Evolutionary conservation across 192 early-diverging fungal genomes (phyloP), one percentile per base, ranked within the genome.

Genomic region (Rhizophagus clarus): DNA sequence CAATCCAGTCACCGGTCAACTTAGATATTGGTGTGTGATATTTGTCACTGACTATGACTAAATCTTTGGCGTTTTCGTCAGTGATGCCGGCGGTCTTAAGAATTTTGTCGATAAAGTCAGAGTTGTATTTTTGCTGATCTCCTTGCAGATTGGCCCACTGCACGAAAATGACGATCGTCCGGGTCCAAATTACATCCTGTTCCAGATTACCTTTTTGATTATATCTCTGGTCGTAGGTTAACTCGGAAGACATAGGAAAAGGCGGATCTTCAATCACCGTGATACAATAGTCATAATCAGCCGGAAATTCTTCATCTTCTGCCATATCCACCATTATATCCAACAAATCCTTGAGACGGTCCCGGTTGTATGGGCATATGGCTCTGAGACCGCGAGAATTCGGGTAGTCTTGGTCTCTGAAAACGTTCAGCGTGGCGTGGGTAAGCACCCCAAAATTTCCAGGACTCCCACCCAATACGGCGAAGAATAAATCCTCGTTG

Each of bases 401-500:
- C 1, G 77, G 77, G 63, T 84, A 22, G 62, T 82, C 83, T 29
- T 81, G 61, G 29, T 84, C 83, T 32, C 45, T 37, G 42, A 60
- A 72, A 10, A 82, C 74, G 24, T 31, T 56, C 26, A 82, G 32
- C 1, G 80, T 82, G n/a, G 80, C 78, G 49, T 84, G 40, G 4
- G 83, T 84, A 31, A 83, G 2, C 68, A 81, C 83, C n/a, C 83
- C 83, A 83, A 83, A 83, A 70, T 83, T 83, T 74, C 83, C 83
- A 37, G 83, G 83, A 70, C 80, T 81, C 68, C 83, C 83, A 61
- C 83, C 83, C 51, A 83, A 31, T 24, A 84, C 51, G 0, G 80
- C 83, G 60, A 56, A 82, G 61, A 84, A 77, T 26, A 84, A 73
- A 29, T 81, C 80, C 60, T 82, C 62, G 61, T 82, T 74, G 4